These are phyloP conservation scores for Pichia occidentalis DNA, from an alignment of 805 yeast species.

Conservation along the genomic window DNA sequence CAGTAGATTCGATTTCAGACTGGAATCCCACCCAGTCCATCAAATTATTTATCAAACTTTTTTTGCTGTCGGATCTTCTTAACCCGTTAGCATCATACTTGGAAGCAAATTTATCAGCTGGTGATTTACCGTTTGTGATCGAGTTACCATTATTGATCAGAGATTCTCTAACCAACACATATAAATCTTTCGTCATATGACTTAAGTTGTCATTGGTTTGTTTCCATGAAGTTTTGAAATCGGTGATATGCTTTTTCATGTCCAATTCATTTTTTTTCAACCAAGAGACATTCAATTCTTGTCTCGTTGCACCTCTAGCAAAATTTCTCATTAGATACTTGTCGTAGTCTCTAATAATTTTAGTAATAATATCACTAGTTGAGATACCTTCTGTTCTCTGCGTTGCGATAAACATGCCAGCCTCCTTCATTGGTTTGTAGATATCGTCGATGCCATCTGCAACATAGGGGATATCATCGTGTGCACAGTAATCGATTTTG, in stretches of 20 bases:
- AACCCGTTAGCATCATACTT: constrained; percentile 52
- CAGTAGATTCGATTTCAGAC: constrained; percentile 20
- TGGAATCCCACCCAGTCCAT: constrained; percentile 33
- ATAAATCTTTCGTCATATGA: constrained; percentile 72
- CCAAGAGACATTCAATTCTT: constrained; percentile 96
- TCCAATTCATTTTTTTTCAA: constrained; percentile 94
- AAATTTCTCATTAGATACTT: constrained; percentile 94
- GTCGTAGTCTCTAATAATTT: constrained; percentile 92
- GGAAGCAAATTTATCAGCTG: constrained; percentile 63
- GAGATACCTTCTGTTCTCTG: constrained; percentile 96
- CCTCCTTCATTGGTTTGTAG: constrained; percentile 83
- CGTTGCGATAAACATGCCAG: constrained; percentile 87
- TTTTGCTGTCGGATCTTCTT: constrained; percentile 19
- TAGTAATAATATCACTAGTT: constrained; percentile 92
- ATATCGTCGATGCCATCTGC: constrained; percentile 87
- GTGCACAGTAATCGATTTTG: constrained; percentile 92
- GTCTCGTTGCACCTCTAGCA: constrained; percentile 95
- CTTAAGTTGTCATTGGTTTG: constrained; percentile 62
- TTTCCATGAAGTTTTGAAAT: constrained; percentile 81
- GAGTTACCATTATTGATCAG: constrained; percentile 25
- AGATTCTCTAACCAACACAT: constrained; percentile 77
- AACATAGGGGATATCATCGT: constrained; percentile 93
- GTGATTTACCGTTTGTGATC: constrained; percentile 33
- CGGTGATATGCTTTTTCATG: constrained; percentile 80
- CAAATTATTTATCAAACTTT: constrained; percentile 29